phyloP scores from a whole-genome alignment of 176 grass and related monocot species.

The Eremochloa ophiuroides region DNA sequence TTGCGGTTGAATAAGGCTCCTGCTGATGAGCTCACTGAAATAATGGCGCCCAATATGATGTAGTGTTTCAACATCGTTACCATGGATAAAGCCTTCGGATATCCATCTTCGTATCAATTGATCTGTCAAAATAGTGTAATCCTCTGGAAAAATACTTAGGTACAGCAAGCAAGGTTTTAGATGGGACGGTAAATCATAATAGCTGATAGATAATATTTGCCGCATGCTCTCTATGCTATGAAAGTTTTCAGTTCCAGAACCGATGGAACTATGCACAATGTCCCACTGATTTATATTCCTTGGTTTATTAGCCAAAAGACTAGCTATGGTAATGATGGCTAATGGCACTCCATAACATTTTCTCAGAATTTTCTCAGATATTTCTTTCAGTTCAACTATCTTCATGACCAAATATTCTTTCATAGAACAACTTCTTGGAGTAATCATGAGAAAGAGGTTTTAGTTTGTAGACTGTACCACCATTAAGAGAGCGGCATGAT shows the following conservation, averaged over 20 bases:
- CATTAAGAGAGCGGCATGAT: background rate
- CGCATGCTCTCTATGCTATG: slow-evolving; percentile 13
- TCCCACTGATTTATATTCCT: background rate
- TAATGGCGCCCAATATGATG: background rate
- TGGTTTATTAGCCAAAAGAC: slow-evolving; percentile 8
- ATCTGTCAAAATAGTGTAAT: slow-evolving; percentile 13
- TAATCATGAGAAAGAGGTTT: background rate
- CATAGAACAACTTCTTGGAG: background rate
- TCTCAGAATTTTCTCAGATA: slow-evolving; percentile 3
- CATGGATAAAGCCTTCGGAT: slow-evolving; percentile 11
- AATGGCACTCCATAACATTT: slow-evolving; percentile 15
- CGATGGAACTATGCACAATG: background rate
- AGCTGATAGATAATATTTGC: slow-evolving; percentile 27
- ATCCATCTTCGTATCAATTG: slow-evolving; percentile 23
- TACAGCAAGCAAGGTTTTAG: slow-evolving; percentile 19
- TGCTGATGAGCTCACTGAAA: slow-evolving; percentile 20
- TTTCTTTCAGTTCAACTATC: slow-evolving; percentile 19
- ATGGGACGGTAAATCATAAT: slow-evolving; percentile 15
- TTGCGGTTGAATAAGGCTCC: slow-evolving; percentile 22
- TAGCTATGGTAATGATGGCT: slow-evolving; percentile 9
- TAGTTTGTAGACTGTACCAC: background rate
- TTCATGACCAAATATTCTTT: background rate
- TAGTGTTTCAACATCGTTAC: background rate
- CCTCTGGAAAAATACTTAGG: slow-evolving; percentile 25
- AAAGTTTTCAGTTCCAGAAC: slow-evolving; percentile 10